phyloP scores from a whole-genome alignment of 371 early-diverging fungal genomes.

The Mortierella sp. region DNA sequence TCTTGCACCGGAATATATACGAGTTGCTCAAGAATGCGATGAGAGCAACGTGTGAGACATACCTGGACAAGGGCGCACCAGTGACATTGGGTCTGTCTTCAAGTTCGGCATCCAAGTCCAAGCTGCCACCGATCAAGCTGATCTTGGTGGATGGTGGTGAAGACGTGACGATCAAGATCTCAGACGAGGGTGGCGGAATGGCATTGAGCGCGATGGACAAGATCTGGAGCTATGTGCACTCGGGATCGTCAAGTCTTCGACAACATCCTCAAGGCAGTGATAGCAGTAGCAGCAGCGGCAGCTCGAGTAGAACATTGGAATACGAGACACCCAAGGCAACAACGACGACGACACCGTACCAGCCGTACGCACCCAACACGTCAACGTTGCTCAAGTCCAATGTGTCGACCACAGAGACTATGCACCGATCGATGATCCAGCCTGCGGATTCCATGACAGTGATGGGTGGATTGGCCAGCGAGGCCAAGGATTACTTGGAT shows the following conservation, averaged over 20 bases:
- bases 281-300: no score
- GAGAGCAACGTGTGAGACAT: conserved; percentile 62
- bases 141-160: conserved; percentile 67
- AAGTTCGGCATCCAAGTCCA: no score
- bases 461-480: conserved; percentile 50
- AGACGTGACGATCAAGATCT: conserved; percentile 69
- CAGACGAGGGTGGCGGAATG: conserved; percentile 70
- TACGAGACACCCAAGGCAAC: conserved; percentile 18
- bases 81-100: conserved; percentile 23
- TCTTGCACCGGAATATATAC: conserved; percentile 74
- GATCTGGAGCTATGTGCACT: conserved; percentile 58
- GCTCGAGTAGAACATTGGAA: not conserved
- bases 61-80: conserved; percentile 28
- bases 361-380: conserved; percentile 28
- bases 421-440: conserved; percentile 13
- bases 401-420: conserved; percentile 10
- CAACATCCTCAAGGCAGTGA: conserved; percentile 52
- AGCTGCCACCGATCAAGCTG: conserved; percentile 56
- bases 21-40: conserved; percentile 72
- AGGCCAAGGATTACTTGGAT: conserved; percentile 57
- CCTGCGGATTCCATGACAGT: conserved; percentile 56
- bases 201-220: conserved; percentile 59
- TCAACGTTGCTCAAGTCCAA: conserved; percentile 23
- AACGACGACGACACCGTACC: conserved; percentile 29
- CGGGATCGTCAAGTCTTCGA: no score